Percentiles rank a stretch among this genome's conserved stretches.
phyloP scores from a whole-genome alignment of 2,329 filamentous ascomycete species.

The Ophiostoma ips region DNA sequence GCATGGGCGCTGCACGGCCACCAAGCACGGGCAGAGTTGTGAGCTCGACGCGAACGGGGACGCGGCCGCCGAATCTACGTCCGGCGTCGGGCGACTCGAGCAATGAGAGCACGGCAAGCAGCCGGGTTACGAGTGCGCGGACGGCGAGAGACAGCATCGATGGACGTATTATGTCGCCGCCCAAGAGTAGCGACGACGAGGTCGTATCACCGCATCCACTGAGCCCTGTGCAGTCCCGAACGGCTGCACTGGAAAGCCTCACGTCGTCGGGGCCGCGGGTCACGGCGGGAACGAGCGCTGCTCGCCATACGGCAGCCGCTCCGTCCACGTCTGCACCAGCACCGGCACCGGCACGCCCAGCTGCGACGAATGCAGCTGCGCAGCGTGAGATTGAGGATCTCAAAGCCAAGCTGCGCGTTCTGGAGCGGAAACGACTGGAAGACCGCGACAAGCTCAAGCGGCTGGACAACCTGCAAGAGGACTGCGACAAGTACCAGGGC shows the following conservation, averaged over 20 bases:
- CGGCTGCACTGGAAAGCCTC: slow-evolving; percentile 38
- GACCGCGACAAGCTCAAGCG: slow-evolving; percentile 74
- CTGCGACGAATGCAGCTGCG: slow-evolving; percentile 21
- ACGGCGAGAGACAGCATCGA: slow-evolving; percentile 21
- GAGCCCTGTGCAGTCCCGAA: slow-evolving; percentile 37
- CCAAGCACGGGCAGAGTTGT: slow-evolving; percentile 13
- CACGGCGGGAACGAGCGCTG: not conserved
- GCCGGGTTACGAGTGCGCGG: slow-evolving; percentile 19
- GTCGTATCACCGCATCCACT: slow-evolving; percentile 33
- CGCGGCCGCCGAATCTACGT: slow-evolving; percentile 27
- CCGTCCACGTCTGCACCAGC: slow-evolving; percentile 15
- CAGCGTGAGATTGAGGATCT: slow-evolving; percentile 69
- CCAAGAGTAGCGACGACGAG: slow-evolving; percentile 35
- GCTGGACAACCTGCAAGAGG: slow-evolving; percentile 60
- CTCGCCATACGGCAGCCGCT: slow-evolving; percentile 7
- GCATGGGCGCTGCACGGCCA: not conserved
- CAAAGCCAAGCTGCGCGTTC: slow-evolving; percentile 70
- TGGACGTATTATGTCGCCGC: slow-evolving; percentile 24
- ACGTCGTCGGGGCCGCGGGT: slow-evolving; percentile 22
- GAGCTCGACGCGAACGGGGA: slow-evolving; percentile 16
- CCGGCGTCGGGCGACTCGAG: slow-evolving; percentile 34
- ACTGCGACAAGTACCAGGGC: slow-evolving; percentile 63
- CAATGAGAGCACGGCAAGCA: slow-evolving; percentile 19
- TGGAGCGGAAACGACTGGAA: slow-evolving; percentile 77
- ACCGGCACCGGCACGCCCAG: slow-evolving; percentile 20